Conservation (phyloP, 2,329 filamentous ascomycete genomes). For the Pestalotiopsis fici region DNA sequence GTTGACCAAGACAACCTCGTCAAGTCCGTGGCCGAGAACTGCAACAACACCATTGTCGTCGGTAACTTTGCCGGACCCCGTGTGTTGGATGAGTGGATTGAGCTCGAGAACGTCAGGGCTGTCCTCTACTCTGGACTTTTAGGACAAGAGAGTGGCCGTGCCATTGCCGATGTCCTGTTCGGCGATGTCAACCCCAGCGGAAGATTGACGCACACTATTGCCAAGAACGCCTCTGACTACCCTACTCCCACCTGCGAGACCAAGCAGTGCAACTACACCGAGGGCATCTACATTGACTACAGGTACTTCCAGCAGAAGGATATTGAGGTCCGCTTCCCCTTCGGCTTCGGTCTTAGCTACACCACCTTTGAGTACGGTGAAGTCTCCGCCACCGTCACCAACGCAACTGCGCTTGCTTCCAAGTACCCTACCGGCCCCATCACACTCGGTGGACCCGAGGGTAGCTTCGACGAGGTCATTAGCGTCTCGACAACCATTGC, state of each 20-base stretch:
- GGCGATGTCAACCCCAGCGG: slow-evolving; percentile 61
- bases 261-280: slow-evolving; percentile 26
- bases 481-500: slow-evolving; percentile 48
- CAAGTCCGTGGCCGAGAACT: slow-evolving; percentile 56
- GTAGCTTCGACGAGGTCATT: slow-evolving; percentile 55
- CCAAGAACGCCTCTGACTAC: slow-evolving; percentile 49
- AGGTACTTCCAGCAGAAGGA: slow-evolving; percentile 51
- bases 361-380: slow-evolving; percentile 34
- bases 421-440: slow-evolving; percentile 44
- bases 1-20: slow-evolving; percentile 51
- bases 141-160: slow-evolving; percentile 62
- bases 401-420: slow-evolving; percentile 34
- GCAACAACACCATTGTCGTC: slow-evolving; percentile 70
- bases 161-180: slow-evolving; percentile 62
- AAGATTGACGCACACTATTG: slow-evolving; percentile 60
- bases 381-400: slow-evolving; percentile 5
- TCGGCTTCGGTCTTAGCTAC: slow-evolving; percentile 58
- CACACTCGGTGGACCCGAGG: slow-evolving; percentile 53
- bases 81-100: slow-evolving; percentile 55
- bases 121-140: slow-evolving; percentile 62
- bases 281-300: slow-evolving; percentile 59
- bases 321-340: slow-evolving; percentile 53
- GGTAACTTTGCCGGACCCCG: slow-evolving; percentile 66
- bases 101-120: slow-evolving; percentile 62
- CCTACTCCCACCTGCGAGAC: slow-evolving; percentile 34